phyloP scores from a whole-genome alignment of 768 basidiomycete species.

The Vishniacozyma victoriae region DNA sequence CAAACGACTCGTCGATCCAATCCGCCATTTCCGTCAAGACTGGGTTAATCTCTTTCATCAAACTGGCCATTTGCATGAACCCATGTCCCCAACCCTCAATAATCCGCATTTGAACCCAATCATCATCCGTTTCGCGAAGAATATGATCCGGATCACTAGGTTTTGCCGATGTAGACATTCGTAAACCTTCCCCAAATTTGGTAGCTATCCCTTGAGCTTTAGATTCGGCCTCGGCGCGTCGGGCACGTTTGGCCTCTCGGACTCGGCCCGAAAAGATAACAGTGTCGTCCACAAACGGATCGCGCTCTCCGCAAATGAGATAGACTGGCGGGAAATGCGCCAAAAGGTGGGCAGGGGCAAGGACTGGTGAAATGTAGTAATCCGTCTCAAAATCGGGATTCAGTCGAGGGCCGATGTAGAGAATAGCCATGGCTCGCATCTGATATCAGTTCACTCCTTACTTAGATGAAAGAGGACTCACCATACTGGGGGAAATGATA shows the following conservation, averaged over 20 bases:
- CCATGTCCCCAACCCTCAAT: constrained; percentile 97
- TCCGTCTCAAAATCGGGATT: constrained; percentile 92
- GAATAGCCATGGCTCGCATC: constrained; percentile 99
- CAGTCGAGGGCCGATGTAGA: constrained; percentile 88
- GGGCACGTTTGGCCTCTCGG: constrained; percentile 85
- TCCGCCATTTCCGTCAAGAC: constrained; percentile 77
- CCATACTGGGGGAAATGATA: constrained; percentile 93
- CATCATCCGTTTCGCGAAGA: constrained; percentile 61
- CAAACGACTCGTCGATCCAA: constrained; percentile 82
- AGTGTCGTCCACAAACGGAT: constrained; percentile 94
- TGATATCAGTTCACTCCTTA: constrained; percentile 44
- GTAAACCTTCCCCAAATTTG: constrained; percentile 57
- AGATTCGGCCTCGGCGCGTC: constrained; percentile 67
- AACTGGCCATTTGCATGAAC: constrained; percentile 85
- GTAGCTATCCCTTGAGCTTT: constrained; percentile 59
- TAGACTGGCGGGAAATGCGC: constrained; percentile 90
- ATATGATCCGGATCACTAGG: constrained; percentile 37
- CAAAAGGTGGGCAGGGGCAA: constrained; percentile 73
- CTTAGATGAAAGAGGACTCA: constrained; percentile 49
- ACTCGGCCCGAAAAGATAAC: constrained; percentile 92
- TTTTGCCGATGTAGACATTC: constrained; percentile 52
- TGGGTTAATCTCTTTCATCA: constrained; percentile 73
- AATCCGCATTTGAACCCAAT: constrained; percentile 84
- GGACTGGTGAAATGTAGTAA: constrained; percentile 92
- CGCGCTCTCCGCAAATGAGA: constrained; percentile 85